Evolutionary conservation across 208 protist species (phyloP).

Genomic region (Wallacemonas sp.): DNA sequence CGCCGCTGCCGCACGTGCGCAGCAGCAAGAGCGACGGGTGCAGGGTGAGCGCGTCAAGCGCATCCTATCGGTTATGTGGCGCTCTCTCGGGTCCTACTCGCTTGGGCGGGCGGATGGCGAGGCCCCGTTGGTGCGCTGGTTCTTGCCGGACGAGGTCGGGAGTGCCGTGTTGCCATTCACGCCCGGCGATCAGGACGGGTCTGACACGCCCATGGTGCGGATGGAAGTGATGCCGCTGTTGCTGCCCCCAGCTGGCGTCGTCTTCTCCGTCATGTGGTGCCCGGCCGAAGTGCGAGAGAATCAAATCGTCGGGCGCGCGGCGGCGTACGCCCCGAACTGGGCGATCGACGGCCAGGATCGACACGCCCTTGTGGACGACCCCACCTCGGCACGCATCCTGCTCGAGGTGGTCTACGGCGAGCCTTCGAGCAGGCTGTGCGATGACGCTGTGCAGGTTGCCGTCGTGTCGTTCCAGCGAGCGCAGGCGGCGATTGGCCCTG

Average conservation of each 20-base stretch:
- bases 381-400: slow-evolving; percentile 18
- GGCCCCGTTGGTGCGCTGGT: slow-evolving; percentile 32
- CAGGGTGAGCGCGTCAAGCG: slow-evolving; percentile 1
- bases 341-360: background rate
- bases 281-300: slow-evolving; percentile 33
- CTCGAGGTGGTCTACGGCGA: slow-evolving; percentile 34
- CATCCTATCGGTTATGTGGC: slow-evolving; percentile 36
- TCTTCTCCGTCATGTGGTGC: slow-evolving; percentile 57
- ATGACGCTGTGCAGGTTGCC: slow-evolving; percentile 24
- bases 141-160: slow-evolving; percentile 55
- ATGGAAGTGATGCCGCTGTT: slow-evolving; percentile 44
- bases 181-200: slow-evolving; percentile 5
- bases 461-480: slow-evolving; percentile 30
- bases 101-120: slow-evolving; percentile 20
- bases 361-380: slow-evolving; percentile 14
- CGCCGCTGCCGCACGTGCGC: slow-evolving; percentile 9
- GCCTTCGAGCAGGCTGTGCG: slow-evolving; percentile 15
- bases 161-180: slow-evolving; percentile 37
- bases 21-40: background rate
- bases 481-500: slow-evolving; percentile 4
- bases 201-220: background rate
- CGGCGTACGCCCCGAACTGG: slow-evolving; percentile 14
- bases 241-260: slow-evolving; percentile 39
- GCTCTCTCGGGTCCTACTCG: slow-evolving; percentile 32
- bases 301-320: slow-evolving; percentile 24